Evolutionary conservation across 345 rosid species (phyloP), one percentile per base, ranked within the genome.

Genomic region (Mallotus nudiflorus): DNA sequence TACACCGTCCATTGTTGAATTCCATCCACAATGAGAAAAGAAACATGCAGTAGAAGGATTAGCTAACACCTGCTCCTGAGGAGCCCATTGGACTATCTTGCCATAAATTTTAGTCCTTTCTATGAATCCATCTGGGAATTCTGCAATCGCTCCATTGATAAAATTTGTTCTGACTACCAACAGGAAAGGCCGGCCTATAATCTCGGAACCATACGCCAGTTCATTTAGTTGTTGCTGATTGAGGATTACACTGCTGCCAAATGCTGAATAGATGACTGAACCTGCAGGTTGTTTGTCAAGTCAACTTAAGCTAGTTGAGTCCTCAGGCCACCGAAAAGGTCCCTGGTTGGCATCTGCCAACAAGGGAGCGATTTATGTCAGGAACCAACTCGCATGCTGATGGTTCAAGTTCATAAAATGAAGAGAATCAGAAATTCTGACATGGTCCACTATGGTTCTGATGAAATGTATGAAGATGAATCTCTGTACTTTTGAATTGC

Each of bases 211-310:
- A 0, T 62, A 22, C 9, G 88, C 84, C 0, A 89, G 63, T 65
- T 85, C 89, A 0, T 72, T 63, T 0, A 80, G 75, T 51, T 89
- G 85, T 4, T 73, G 33, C 16, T 69, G 75, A 51, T 63, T 73
- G 15, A 75, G 28, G 31, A 45, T 20, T 1, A 44, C 58, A 1
- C 66, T 0, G 70, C 85, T 85, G 3, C 89, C 84, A 54, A 89
- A 85, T 12, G 93, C 85, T 25, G 72, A 76, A 53, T 89, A 84
- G 15, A 86, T 72, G 20, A 85, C 85, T 0, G 89, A 81, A 1
- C 68, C 58, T 2, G 63, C 22, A 6, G 77, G 66, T 44, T 67
- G 84, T n/a, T 78, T 70, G 51, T 85, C 82, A 8, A 89, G 84
- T 89, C 88, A 85, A 59, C 37, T 44, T 56, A 70, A 66, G 77